phyloP scores from a whole-genome alignment of 305 asterid species.

The Plantago rigida region DNA sequence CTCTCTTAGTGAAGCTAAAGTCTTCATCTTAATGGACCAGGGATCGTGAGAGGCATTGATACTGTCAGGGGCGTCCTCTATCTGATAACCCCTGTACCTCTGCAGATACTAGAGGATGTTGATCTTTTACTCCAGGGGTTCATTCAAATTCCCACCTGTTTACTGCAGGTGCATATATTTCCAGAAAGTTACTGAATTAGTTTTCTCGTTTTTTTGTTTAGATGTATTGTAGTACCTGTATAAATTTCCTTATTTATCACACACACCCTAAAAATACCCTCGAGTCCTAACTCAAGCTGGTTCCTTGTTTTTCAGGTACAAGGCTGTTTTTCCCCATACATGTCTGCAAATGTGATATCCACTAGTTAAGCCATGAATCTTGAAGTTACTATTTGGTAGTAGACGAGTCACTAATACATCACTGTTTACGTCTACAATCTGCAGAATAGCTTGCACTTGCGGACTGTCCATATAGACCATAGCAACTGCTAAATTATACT shows the following conservation, averaged over 20 bases:
- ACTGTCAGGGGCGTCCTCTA: slow-evolving; percentile 48
- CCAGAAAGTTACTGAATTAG: background rate
- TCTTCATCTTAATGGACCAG: slow-evolving; percentile 36
- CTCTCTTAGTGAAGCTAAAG: slow-evolving; percentile 7
- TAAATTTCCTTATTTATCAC: too few species aligned
- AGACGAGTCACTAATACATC: background rate
- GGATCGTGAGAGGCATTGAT: slow-evolving; percentile 79
- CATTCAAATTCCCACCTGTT: slow-evolving; percentile 56
- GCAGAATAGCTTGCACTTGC: background rate
- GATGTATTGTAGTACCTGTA: background rate
- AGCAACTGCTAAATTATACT: too few species aligned
- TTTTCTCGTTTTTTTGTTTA: background rate
- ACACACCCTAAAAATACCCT: too few species aligned
- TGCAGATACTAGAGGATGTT: slow-evolving; percentile 56
- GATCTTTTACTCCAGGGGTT: slow-evolving; percentile 79
- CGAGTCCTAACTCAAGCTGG: background rate
- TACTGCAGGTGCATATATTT: slow-evolving; percentile 54
- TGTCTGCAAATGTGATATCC: slow-evolving; percentile 66
- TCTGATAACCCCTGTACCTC: slow-evolving; percentile 75
- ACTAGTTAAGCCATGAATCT: slow-evolving; percentile 31
- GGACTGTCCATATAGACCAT: background rate
- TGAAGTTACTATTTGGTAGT: background rate
- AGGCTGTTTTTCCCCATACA: slow-evolving; percentile 79
- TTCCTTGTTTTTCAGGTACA: slow-evolving; percentile 48
- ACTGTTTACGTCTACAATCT: background rate